phyloP scores from a whole-genome alignment of 1,284 basidiomycete genomes.

The Meripilus lineatus region DNA sequence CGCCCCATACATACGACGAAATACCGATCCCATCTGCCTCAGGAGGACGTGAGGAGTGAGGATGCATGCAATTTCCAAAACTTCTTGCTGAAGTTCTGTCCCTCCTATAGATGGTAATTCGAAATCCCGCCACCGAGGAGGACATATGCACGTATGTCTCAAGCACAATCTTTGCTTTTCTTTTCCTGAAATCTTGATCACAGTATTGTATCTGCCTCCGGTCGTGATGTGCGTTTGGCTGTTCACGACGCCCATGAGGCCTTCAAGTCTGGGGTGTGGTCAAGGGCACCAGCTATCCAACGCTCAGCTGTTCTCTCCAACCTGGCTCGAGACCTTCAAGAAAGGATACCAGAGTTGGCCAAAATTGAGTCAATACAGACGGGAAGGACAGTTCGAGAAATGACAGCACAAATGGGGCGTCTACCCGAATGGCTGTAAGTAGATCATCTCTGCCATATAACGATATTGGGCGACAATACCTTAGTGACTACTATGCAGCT shows the following conservation, averaged over 20 bases:
- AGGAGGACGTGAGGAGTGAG: conserved; percentile 21
- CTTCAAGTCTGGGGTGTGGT: conserved; percentile 69
- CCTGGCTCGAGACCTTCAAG: conserved; percentile 58
- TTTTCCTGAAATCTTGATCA: conserved; percentile 2
- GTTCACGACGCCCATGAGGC: conserved; percentile 50
- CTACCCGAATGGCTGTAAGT: conserved; percentile 80
- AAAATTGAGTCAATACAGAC: conserved; percentile 71
- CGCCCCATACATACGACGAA: conserved; percentile 16
- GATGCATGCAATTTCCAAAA: not conserved
- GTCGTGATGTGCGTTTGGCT: conserved; percentile 45
- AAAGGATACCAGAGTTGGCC: conserved; percentile 53
- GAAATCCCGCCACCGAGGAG: conserved; percentile 65
- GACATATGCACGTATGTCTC: conserved; percentile 50
- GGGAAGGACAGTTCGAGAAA: conserved; percentile 71
- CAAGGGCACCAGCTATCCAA: conserved; percentile 46
- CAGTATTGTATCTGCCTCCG: conserved; percentile 38
- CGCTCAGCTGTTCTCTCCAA: conserved; percentile 64
- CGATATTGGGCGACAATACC: conserved; percentile 10
- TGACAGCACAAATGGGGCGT: conserved; percentile 68
- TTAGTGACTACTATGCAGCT: conserved; percentile 72
- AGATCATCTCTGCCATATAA: not conserved
- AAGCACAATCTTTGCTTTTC: not conserved
- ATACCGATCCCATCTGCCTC: too few relatives aligned
- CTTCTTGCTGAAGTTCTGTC: not conserved
- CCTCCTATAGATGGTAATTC: conserved; percentile 41